These are phyloP conservation scores for Penicillium nordicum DNA, from an alignment of 2,329 filamentous ascomycete genomes.

Conservation along the genomic window DNA sequence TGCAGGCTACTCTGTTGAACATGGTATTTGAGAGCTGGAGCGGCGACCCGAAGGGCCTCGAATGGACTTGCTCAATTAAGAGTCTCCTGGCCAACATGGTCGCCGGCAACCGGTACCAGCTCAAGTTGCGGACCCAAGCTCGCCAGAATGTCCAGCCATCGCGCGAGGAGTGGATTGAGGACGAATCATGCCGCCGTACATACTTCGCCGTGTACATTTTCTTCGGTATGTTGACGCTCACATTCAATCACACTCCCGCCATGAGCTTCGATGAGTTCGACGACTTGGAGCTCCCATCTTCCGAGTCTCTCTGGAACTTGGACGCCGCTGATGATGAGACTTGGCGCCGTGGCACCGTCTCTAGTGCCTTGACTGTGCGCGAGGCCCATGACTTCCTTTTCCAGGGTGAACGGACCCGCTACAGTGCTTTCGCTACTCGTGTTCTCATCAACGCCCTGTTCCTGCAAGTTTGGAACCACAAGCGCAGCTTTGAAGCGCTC, in stretches of 20 bases:
- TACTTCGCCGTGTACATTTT: slow-evolving; percentile 99
- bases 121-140: slow-evolving; percentile 88
- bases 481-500: slow-evolving; percentile 93
- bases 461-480: slow-evolving; percentile 98
- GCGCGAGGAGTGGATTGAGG: slow-evolving; percentile 90
- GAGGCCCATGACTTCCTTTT: slow-evolving; percentile 94
- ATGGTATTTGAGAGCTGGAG: slow-evolving; percentile 99
- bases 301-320: slow-evolving; percentile 90
- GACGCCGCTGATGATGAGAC: slow-evolving; percentile 70
- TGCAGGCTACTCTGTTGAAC: slow-evolving; percentile 94
- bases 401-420: slow-evolving; percentile 83
- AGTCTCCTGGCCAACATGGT: slow-evolving; percentile 98
- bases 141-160: slow-evolving; percentile 72
- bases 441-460: slow-evolving; percentile 99
- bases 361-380: slow-evolving; percentile 79
- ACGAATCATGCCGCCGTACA: slow-evolving; percentile 91
- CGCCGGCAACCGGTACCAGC: slow-evolving; percentile 90
- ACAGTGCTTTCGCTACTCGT: slow-evolving; percentile 94
- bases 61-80: slow-evolving; percentile 99
- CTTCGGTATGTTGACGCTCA: slow-evolving; percentile 90
- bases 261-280: slow-evolving; percentile 99
- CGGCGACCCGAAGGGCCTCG: slow-evolving; percentile 91
- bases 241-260: slow-evolving; percentile 95
- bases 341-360: slow-evolving; percentile 76
- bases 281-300: slow-evolving; percentile 84